Evolutionary conservation across 352 stramenopile species (phyloP).

Genomic region (Pythium dissotocum): DNA sequence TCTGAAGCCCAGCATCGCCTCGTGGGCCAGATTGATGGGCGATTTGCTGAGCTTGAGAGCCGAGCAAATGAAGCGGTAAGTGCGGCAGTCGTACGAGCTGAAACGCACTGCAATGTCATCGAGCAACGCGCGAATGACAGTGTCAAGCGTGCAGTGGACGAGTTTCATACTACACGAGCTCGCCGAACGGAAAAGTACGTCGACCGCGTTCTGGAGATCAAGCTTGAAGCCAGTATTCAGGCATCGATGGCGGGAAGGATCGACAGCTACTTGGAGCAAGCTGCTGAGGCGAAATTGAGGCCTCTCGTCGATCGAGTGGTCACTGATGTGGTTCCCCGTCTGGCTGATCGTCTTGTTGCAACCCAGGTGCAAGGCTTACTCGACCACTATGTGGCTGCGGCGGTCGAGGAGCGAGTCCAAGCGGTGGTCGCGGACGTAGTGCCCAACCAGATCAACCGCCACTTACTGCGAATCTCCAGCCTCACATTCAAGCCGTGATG

Average conservation of each 20-base stretch:
- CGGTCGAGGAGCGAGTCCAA: too few relatives aligned
- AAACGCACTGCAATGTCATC: conserved; percentile 1
- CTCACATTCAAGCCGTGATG: too few relatives aligned
- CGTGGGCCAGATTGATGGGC: not conserved
- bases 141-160: not conserved
- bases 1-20: not conserved
- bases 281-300: too few relatives aligned
- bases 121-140: not conserved
- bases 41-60: not conserved
- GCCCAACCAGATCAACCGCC: too few relatives aligned
- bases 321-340: too few relatives aligned
- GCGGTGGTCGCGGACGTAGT: too few relatives aligned
- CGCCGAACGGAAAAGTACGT: not conserved
- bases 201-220: not conserved
- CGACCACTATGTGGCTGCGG: too few relatives aligned
- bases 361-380: too few relatives aligned
- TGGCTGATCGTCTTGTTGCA: too few relatives aligned
- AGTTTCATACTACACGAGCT: not conserved
- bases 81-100: not conserved
- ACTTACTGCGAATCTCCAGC: too few relatives aligned
- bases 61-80: not conserved
- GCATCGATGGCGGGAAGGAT: not conserved
- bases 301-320: too few relatives aligned
- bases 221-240: not conserved
- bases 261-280: not conserved